Percentiles rank a stretch among this genome's conserved stretches.
phyloP scores from a whole-genome alignment of 139 green algal genomes.

The Chlorella sp. region DNA sequence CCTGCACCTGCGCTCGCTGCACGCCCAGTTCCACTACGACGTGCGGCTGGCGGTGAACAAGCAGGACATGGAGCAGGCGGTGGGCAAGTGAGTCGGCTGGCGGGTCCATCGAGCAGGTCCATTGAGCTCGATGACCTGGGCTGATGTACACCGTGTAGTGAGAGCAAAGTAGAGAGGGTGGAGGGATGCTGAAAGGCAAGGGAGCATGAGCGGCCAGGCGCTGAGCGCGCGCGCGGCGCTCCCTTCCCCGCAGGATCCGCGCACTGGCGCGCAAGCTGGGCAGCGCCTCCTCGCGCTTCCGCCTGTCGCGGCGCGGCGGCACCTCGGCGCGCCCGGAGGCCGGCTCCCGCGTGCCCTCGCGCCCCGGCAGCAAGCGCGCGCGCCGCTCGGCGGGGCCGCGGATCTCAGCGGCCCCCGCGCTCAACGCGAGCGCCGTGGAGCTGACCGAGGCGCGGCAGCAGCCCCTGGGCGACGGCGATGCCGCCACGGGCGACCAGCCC shows the following conservation, averaged over 20 bases:
- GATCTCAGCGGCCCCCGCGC: too few relatives aligned
- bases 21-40: slow-evolving; percentile 37
- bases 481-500: too few relatives aligned
- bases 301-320: neutral
- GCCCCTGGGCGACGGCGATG: neutral
- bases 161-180: too few relatives aligned
- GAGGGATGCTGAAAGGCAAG: too few relatives aligned
- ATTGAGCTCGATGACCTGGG: too few relatives aligned
- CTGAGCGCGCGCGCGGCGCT: slow-evolving; percentile 1
- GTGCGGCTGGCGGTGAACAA: slow-evolving; percentile 21
- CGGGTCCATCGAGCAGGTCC: too few relatives aligned
- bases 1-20: slow-evolving; percentile 33
- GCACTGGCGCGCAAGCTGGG: neutral
- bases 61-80: slow-evolving; percentile 25
- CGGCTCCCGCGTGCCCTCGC: too few relatives aligned
- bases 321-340: too few relatives aligned
- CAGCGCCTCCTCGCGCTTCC: neutral
- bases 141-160: too few relatives aligned
- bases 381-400: too few relatives aligned
- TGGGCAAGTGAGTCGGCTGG: slow-evolving; percentile 16
- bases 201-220: too few relatives aligned
- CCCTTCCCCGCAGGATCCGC: neutral
- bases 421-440: neutral
- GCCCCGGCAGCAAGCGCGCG: neutral
- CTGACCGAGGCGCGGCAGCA: neutral